Conservation (phyloP, 495 filamentous ascomycete species). For the Neurospora sp. region DNA sequence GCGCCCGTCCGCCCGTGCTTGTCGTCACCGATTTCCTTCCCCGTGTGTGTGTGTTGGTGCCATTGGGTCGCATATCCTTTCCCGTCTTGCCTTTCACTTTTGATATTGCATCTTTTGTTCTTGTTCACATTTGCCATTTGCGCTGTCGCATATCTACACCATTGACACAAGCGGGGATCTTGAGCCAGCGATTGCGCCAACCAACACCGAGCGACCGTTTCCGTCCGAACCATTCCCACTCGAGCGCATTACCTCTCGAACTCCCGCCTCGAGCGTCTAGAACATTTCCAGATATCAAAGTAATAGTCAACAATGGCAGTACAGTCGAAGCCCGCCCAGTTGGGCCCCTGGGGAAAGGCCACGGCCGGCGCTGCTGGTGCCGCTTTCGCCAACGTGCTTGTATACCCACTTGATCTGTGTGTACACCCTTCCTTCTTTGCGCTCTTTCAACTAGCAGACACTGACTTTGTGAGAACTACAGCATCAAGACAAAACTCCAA, state of each 20-base stretch:
- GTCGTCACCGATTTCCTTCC: background rate
- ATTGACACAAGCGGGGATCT: background rate
- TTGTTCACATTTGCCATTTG: background rate
- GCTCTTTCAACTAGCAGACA: background rate
- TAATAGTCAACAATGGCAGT: slow-evolving; percentile 50
- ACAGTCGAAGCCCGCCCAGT: slow-evolving; percentile 64
- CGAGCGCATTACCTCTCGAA: background rate
- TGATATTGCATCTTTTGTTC: background rate
- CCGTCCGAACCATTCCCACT: background rate
- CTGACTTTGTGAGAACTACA: slow-evolving; percentile 22
- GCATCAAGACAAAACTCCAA: slow-evolving; percentile 93
- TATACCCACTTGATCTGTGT: slow-evolving; percentile 96
- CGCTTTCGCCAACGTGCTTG: slow-evolving; percentile 87
- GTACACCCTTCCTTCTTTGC: slow-evolving; percentile 18
- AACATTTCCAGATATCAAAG: background rate
- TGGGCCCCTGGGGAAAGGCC: slow-evolving; percentile 90
- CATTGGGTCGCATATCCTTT: too few species aligned
- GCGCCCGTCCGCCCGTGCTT: background rate
- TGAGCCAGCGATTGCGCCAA: background rate
- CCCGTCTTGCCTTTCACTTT: background rate
- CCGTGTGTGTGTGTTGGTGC: background rate
- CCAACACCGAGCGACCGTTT: background rate
- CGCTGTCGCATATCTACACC: background rate
- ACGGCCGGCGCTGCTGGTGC: slow-evolving; percentile 90
- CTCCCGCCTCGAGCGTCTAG: background rate